phyloP scores from a whole-genome alignment of 1,139 yeast genomes.

The Yarrowia galli region DNA sequence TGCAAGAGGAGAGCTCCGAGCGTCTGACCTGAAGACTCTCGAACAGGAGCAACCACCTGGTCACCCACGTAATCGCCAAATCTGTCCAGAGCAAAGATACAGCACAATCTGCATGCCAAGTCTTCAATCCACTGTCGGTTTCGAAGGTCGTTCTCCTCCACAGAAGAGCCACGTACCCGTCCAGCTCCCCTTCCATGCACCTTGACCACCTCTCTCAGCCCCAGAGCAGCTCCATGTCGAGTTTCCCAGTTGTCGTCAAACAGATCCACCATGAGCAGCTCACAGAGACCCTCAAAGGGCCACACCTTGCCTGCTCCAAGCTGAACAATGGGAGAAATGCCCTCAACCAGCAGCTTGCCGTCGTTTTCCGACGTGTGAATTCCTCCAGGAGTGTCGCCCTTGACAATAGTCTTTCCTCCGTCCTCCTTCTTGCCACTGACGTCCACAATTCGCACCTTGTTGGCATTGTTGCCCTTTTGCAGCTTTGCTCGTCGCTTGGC shows the following conservation, averaged over 20 bases:
- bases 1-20: constrained; percentile 86
- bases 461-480: constrained; percentile 68
- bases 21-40: constrained; percentile 96
- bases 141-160: constrained; percentile 66
- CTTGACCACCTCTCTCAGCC: constrained; percentile 83
- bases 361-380: constrained; percentile 83
- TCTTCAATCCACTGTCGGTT: constrained; percentile 84
- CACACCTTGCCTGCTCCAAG: constrained; percentile 81
- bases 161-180: constrained; percentile 68
- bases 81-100: constrained; percentile 89
- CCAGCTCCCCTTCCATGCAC: constrained; percentile 91
- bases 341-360: constrained; percentile 83
- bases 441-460: constrained; percentile 69
- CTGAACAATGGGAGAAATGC: constrained; percentile 71
- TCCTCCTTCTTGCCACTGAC: constrained; percentile 26
- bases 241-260: constrained; percentile 92
- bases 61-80: constrained; percentile 98
- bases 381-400: constrained; percentile 49
- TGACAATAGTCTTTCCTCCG: constrained; percentile 18
- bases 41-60: constrained; percentile 96
- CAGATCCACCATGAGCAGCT: constrained; percentile 76
- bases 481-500: constrained; percentile 90
- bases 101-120: constrained; percentile 81
- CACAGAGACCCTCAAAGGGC: constrained; percentile 98
- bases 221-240: constrained; percentile 95